Evolutionary conservation across 306 rosid species (phyloP).

Genomic region (Styphnolobium japonicum): DNA sequence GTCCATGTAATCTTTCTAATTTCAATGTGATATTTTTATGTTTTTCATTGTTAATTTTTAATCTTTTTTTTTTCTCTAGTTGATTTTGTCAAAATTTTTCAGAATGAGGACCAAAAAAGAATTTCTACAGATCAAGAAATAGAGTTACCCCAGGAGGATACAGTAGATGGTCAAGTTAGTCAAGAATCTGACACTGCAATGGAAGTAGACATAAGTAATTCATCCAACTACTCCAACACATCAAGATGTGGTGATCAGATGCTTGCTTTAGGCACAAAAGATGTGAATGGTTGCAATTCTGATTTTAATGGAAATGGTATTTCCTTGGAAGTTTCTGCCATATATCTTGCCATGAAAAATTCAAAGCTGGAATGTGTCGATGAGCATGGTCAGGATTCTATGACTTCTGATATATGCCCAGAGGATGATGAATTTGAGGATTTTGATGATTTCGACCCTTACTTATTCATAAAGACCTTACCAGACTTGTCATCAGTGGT

Average conservation of each 20-base stretch:
- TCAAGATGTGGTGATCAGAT: conserved; percentile 17
- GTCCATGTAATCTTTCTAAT: neutral
- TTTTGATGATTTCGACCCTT: conserved; percentile 89
- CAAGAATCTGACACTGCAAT: conserved; percentile 43
- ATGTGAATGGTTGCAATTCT: conserved; percentile 42
- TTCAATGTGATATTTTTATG: conserved; percentile 22
- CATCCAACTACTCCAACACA: conserved; percentile 15
- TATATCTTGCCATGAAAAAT: conserved; percentile 78
- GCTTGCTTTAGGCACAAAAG: conserved; percentile 32
- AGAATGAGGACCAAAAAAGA: conserved; percentile 53
- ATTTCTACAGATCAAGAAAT: conserved; percentile 38
- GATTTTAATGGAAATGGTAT: conserved; percentile 62
- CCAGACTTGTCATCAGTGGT: conserved; percentile 86
- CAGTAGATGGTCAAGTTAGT: conserved; percentile 39
- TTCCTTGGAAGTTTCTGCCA: conserved; percentile 77
- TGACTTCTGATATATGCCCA: conserved; percentile 62
- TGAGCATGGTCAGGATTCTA: conserved; percentile 86
- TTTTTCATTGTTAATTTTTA: conserved; percentile 4
- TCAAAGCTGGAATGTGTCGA: conserved; percentile 92
- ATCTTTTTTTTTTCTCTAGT: conserved; percentile 43
- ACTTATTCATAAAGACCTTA: conserved; percentile 87
- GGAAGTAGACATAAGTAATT: conserved; percentile 33
- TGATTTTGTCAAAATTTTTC: conserved; percentile 70
- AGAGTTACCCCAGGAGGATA: conserved; percentile 35
- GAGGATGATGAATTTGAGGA: conserved; percentile 84